These are phyloP conservation scores for Citrullus amarus DNA, from an alignment of 306 rosid genomes.

Conservation along the genomic window DNA sequence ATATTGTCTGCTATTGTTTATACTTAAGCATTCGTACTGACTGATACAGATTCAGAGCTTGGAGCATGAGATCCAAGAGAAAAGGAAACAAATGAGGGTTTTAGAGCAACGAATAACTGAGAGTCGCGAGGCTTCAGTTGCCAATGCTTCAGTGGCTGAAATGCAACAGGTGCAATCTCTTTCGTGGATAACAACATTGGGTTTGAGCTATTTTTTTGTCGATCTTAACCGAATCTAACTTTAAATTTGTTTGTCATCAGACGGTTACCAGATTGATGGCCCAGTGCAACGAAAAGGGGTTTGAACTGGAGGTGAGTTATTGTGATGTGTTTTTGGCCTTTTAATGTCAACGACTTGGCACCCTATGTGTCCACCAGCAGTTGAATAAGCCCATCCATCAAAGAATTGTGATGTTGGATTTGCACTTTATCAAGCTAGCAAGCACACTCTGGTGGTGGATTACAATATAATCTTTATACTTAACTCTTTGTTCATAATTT, in stretches of 20 bases:
- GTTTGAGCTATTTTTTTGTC: background rate
- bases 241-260: conserved; percentile 28
- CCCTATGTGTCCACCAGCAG: background rate
- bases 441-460: background rate
- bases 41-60: conserved; percentile 57
- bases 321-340: conserved; percentile 9
- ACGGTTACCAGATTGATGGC: conserved; percentile 72
- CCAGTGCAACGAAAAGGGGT: conserved; percentile 83
- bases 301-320: conserved; percentile 86
- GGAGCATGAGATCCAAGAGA: conserved; percentile 89
- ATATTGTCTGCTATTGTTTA: background rate
- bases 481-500: background rate
- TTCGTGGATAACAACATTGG: background rate
- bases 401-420: background rate
- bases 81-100: conserved; percentile 74
- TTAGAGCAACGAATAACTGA: conserved; percentile 82
- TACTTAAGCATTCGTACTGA: background rate
- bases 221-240: background rate
- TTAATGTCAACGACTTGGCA: background rate
- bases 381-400: conserved; percentile 6
- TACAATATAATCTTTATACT: background rate
- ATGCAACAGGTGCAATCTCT: conserved; percentile 81
- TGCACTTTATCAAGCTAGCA: background rate
- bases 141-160: conserved; percentile 75
- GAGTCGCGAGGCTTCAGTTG: conserved; percentile 72